Base-by-base conservation (phyloP, 2,329 filamentous ascomycete species). In the Ceratocystis variospora region DNA sequence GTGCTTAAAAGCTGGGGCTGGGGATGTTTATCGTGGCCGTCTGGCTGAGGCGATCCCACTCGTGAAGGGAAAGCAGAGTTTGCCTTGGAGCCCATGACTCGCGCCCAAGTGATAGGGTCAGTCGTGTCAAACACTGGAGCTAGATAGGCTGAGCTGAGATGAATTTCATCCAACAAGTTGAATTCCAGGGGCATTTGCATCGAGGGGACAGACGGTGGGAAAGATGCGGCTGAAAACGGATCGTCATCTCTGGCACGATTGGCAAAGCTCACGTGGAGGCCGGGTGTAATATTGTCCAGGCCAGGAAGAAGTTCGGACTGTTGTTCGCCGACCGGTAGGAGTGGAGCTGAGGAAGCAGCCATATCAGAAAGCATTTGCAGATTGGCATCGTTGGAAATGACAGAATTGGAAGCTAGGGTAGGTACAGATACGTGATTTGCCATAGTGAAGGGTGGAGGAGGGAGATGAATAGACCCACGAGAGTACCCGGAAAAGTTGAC, bases 21-120 rank as follows among this genome's bases (percentile, higher is more conserved):
- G 22, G 61, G 61, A 53, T 50, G 55, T 45, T 61, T 46, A 48
- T 82, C 80, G 61, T 80, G 77, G n/a, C 75, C 72, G 68, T 84
- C 82, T 0, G 81, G 81, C 31, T 79, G 78, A 48, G 83, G 75
- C 0, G 81, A 83, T 0, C 79, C 78, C 53, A 83, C 81, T 17
- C 81, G 76, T 1, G 81, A 82, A 1, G 81, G 79, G 65, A 83
- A 81, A 15, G 80, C 78, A 8, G 81, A 81, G 1, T 77, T 74
- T 5, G 80, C 76, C 68, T 81, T 82, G 1, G 79, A 80, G 2
- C 74, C 73, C 10, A 68, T 62, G 5, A 53, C 66, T 17, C 63
- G 59, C 10, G 63, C 63, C 66, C 66, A 68, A 15, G 45, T 59
- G 22, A 68, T 63, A 10, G 66, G 66, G 31, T 68, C 63, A 17